Percentiles rank a stretch among this genome's conserved stretches.
Evolutionary conservation across 139 green algal species (phyloP).

Genomic region (Chlamydomonas schloesseri): DNA sequence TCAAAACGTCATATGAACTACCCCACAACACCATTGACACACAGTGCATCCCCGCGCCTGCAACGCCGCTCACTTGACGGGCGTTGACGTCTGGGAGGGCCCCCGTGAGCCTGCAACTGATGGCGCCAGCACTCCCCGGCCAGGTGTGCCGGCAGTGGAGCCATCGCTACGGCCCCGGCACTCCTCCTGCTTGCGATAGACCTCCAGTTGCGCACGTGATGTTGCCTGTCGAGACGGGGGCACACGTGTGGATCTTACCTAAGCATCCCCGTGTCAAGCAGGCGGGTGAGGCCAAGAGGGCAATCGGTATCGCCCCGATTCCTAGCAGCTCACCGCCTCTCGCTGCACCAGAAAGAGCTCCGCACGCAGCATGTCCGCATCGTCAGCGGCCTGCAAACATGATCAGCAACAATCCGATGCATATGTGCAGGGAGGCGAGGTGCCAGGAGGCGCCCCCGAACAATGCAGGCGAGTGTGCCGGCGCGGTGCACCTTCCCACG

Average conservation of each 20-base stretch:
- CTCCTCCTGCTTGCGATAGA: slow-evolving; percentile 3
- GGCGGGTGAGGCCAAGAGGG: no score
- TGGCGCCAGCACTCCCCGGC: not conserved
- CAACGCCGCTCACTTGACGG: not conserved
- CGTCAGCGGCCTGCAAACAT: not conserved
- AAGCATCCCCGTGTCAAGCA: no score
- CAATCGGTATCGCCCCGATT: no score
- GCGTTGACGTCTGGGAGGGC: not conserved
- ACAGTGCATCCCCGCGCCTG: not conserved
- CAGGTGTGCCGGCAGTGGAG: not conserved
- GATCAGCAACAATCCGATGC: no score
- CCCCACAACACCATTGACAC: no score
- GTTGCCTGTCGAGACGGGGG: not conserved
- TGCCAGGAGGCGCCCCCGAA: no score
- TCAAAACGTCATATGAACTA: no score
- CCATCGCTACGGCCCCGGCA: not conserved
- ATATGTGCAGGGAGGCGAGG: no score
- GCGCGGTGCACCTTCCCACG: no score
- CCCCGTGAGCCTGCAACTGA: not conserved
- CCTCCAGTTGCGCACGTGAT: slow-evolving; percentile 10
- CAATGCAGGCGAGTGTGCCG: no score
- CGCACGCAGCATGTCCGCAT: slow-evolving; percentile 27
- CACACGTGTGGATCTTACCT: no score
- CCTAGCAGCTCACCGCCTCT: not conserved
- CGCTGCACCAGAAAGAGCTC: slow-evolving; percentile 37